A percentile compares a stretch with the other conserved stretches of the same genome.
Evolutionary conservation across 1,284 basidiomycete genomes (phyloP).

Genomic region (Schizophyllum amplum): DNA sequence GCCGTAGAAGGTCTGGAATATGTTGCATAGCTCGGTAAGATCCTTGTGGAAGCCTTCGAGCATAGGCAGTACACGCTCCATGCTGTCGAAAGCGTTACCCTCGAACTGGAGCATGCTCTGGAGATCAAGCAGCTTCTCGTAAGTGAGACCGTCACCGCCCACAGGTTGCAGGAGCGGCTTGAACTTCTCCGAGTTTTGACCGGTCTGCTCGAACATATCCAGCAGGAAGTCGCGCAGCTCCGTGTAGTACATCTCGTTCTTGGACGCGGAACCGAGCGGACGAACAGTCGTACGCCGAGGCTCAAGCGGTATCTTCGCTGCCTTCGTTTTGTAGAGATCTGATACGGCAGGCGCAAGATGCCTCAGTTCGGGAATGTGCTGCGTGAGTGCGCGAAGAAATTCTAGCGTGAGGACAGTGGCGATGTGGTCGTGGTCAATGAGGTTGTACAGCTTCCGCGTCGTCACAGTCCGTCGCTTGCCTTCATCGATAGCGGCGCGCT

Average conservation of each 20-base stretch:
- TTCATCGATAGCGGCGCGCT: slow-evolving; percentile 6
- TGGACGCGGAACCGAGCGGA: slow-evolving; percentile 19
- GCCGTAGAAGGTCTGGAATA: slow-evolving; percentile 17
- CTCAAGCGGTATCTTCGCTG: slow-evolving; percentile 10
- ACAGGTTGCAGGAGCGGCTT: slow-evolving; percentile 14
- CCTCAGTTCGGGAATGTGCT: slow-evolving; percentile 19
- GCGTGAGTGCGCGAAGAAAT: slow-evolving; percentile 16
- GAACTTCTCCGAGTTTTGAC: slow-evolving; percentile 15
- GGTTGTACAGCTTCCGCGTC: slow-evolving; percentile 12
- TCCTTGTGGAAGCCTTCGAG: slow-evolving; percentile 6
- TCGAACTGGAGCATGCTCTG: slow-evolving; percentile 23
- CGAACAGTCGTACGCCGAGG: slow-evolving; percentile 10
- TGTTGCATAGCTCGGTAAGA: slow-evolving; percentile 12
- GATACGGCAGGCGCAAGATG: slow-evolving; percentile 14
- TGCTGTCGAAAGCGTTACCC: slow-evolving; percentile 14
- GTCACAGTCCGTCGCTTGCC: slow-evolving; percentile 15
- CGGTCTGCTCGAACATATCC: slow-evolving; percentile 23
- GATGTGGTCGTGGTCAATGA: slow-evolving; percentile 20
- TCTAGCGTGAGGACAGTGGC: slow-evolving; percentile 19
- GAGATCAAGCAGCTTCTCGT: slow-evolving; percentile 22
- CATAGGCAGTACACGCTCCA: slow-evolving; percentile 10
- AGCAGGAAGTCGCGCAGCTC: slow-evolving; percentile 22
- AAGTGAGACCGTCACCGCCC: slow-evolving; percentile 27
- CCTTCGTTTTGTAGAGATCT: slow-evolving; percentile 14
- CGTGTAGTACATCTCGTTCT: slow-evolving; percentile 20